Evolutionary conservation across 1,284 basidiomycete species (phyloP), one percentile per base, ranked within the genome.

Genomic region (Cerrena zonata): DNA sequence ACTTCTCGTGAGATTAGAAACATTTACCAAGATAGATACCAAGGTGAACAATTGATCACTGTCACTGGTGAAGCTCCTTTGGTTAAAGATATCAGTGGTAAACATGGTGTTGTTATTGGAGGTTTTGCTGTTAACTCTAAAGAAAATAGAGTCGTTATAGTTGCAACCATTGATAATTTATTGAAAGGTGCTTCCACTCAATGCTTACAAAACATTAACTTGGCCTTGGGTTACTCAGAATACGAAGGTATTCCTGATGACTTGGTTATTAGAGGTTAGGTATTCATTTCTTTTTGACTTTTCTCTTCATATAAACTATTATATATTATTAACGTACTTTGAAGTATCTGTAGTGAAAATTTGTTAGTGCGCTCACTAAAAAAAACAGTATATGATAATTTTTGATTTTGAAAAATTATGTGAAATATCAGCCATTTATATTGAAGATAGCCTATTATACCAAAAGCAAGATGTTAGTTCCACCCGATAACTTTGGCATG

Each of bases 171-270:
- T 58, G 96, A 99, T 67, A 99, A 99, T 71, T 71, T 99, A 52
- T 76, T 99, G 54, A 99, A 99, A 69, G 95, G 95, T 10, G 96
- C 95, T 44, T 96, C 95, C 4, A 99, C 95, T 18, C 96, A 99
- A 70, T 98, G 94, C 68, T 65, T 47, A 26, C 68, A 97, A 88
- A 99, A 99, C 69, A 70, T 99, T 63, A 99, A 99, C 73, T 77
- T 98, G 45, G 87, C 93, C 2, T 78, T 99, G 27, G 95, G 95
- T 12, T 91, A 90, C 61, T 91, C 95, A 54, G 95, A 97, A 66
- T 86, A 84, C 57, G 84, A 84, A 1, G 94, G 94, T 4, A 93
- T 97, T 53, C 82, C 82, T n/a, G n/a, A n/a, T n/a, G n/a, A n/a
- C n/a, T n/a, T n/a, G n/a, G n/a, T n/a, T n/a, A n/a, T n/a, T n/a